Conservation (phyloP, 352 stramenopile species). For the Phytophthora ramorum region DNA sequence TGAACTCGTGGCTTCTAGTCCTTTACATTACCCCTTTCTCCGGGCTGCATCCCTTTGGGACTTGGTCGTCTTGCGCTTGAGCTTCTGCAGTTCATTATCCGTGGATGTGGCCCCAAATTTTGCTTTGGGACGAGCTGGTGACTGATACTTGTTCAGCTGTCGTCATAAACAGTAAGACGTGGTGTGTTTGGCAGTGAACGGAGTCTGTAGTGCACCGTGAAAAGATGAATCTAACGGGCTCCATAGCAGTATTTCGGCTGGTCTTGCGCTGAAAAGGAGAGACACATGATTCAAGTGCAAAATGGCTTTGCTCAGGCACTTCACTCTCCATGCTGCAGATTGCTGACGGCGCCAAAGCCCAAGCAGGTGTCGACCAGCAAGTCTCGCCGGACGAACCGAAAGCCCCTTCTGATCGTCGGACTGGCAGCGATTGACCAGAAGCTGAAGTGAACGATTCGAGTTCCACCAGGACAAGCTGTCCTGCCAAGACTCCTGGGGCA, state of each 20-base stretch:
- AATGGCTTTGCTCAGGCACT: slow-evolving; percentile 25
- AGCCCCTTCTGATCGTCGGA: slow-evolving; percentile 23
- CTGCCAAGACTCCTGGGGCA: too few relatives aligned
- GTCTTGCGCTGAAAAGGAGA: background rate
- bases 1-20: slow-evolving; percentile 1
- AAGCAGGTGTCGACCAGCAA: slow-evolving; percentile 5
- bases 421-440: background rate
- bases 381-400: slow-evolving; percentile 26
- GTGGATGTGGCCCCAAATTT: background rate
- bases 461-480: background rate
- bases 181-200: background rate
- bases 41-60: background rate
- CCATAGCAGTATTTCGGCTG: background rate
- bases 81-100: background rate
- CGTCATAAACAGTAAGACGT: background rate
- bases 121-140: background rate
- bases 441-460: background rate
- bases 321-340: slow-evolving; percentile 22
- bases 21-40: slow-evolving; percentile 5
- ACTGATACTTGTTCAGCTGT: background rate
- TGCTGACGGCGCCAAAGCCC: slow-evolving; percentile 4
- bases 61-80: background rate
- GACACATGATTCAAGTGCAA: slow-evolving; percentile 13
- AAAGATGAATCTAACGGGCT: background rate
- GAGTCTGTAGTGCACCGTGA: background rate